Evolutionary conservation across 768 basidiomycete genomes (phyloP).

Genomic region (Kwoniella dejecticola): DNA sequence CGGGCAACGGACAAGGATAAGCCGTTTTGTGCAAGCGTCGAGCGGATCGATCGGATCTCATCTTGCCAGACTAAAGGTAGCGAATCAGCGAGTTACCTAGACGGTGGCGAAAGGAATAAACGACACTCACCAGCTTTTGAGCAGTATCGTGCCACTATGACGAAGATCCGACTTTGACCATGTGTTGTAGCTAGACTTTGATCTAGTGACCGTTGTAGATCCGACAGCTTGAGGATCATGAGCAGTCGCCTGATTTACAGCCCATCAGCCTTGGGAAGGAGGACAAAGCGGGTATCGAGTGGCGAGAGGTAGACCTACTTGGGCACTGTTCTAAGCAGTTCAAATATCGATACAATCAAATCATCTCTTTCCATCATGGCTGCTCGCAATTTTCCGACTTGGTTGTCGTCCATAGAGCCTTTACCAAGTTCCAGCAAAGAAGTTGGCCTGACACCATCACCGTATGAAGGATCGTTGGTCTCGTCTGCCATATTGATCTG

Average conservation of each 20-base stretch:
- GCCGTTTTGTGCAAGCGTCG: constrained; percentile 20
- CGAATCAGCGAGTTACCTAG: constrained; percentile 35
- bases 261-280: constrained; percentile 69
- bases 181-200: constrained; percentile 80
- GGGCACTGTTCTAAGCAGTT: constrained; percentile 82
- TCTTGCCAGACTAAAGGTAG: constrained; percentile 58
- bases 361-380: constrained; percentile 84
- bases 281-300: no score
- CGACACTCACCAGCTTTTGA: constrained; percentile 52
- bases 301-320: constrained; percentile 68
- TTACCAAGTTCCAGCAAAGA: constrained; percentile 38
- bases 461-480: constrained; percentile 4
- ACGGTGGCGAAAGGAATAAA: background rate
- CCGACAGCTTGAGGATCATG: constrained; percentile 66
- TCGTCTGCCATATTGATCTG: constrained; percentile 64
- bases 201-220: constrained; percentile 81
- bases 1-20: constrained; percentile 28
- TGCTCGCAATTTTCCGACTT: constrained; percentile 76
- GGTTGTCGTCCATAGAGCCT: constrained; percentile 62
- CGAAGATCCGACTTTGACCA: constrained; percentile 75
- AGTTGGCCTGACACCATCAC: constrained; percentile 14
- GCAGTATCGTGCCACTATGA: constrained; percentile 89
- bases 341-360: constrained; percentile 78
- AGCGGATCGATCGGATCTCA: constrained; percentile 27
- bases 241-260: constrained; percentile 50